phyloP scores from a whole-genome alignment of 208 protist species.

The Vickermania ingenoplastis region DNA sequence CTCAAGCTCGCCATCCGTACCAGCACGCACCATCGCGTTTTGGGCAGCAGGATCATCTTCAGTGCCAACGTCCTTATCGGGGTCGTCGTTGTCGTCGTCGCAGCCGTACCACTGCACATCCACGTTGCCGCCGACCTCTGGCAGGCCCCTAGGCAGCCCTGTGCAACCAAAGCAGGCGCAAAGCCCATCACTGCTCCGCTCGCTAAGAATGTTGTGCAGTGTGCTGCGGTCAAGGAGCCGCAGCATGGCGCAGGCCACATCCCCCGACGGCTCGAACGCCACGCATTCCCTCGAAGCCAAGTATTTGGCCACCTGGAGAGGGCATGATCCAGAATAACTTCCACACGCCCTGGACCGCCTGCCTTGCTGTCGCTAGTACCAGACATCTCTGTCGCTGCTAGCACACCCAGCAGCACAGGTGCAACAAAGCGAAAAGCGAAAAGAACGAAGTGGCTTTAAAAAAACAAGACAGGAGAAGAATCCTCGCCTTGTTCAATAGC shows the following conservation, averaged over 20 bases:
- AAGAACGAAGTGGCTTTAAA: neutral
- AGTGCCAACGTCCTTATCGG: neutral
- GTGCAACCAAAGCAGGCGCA: constrained; percentile 62
- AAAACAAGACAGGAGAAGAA: too few species aligned
- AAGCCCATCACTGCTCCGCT: constrained; percentile 47
- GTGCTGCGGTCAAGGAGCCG: constrained; percentile 36
- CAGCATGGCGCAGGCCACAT: constrained; percentile 41
- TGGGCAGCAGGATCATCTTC: too few species aligned
- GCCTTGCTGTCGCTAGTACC: neutral
- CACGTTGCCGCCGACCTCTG: neutral
- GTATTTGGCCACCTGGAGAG: constrained; percentile 38
- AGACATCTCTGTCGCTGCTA: too few species aligned
- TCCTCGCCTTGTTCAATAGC: too few species aligned
- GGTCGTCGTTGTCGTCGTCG: constrained; percentile 6
- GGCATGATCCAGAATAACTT: constrained; percentile 56
- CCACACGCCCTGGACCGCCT: constrained; percentile 22
- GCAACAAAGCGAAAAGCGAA: neutral
- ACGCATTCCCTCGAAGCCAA: constrained; percentile 23
- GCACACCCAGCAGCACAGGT: neutral
- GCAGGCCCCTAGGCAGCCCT: constrained; percentile 21
- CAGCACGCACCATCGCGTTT: neutral
- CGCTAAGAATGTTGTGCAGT: constrained; percentile 49
- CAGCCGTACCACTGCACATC: constrained; percentile 3
- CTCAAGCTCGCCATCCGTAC: constrained; percentile 6
- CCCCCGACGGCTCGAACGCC: constrained; percentile 24